phyloP scores from a whole-genome alignment of 2,329 filamentous ascomycete genomes.

The Didymella lethalis region DNA sequence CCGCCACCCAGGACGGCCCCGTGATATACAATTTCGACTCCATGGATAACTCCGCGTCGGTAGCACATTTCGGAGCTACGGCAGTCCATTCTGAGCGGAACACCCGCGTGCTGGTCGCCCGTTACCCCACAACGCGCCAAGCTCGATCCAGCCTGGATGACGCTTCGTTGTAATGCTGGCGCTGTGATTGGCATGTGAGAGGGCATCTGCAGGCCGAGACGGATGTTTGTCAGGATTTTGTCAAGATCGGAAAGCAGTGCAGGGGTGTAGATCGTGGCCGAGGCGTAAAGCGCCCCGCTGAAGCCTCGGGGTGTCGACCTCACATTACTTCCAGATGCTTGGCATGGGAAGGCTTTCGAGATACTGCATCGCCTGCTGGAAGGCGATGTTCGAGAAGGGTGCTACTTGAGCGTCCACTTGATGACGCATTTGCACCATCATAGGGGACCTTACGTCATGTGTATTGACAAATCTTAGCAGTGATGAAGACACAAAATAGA shows the following conservation, averaged over 20 bases:
- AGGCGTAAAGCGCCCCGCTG: conserved; percentile 2
- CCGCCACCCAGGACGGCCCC: background rate
- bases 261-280: conserved; percentile 3
- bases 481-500: conserved; percentile 1
- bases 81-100: conserved; percentile 7
- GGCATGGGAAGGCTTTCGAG: background rate
- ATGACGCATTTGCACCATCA: conserved; percentile 9
- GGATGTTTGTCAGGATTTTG: conserved; percentile 28
- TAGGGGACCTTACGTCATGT: conserved; percentile 9
- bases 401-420: background rate
- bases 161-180: conserved; percentile 12
- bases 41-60: conserved; percentile 23
- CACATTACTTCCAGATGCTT: background rate
- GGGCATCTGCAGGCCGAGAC: background rate
- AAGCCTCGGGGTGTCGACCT: background rate
- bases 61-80: conserved; percentile 30
- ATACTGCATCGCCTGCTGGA: background rate
- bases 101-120: conserved; percentile 3
- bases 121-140: conserved; percentile 40
- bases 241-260: conserved; percentile 19
- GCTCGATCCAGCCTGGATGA: conserved; percentile 18
- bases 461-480: conserved; percentile 7
- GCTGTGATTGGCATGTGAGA: conserved; percentile 24
- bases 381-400: background rate
- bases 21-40: conserved; percentile 11